These are phyloP conservation scores for Dipteronia dyeriana DNA, from an alignment of 345 rosid genomes.

Conservation along the genomic window DNA sequence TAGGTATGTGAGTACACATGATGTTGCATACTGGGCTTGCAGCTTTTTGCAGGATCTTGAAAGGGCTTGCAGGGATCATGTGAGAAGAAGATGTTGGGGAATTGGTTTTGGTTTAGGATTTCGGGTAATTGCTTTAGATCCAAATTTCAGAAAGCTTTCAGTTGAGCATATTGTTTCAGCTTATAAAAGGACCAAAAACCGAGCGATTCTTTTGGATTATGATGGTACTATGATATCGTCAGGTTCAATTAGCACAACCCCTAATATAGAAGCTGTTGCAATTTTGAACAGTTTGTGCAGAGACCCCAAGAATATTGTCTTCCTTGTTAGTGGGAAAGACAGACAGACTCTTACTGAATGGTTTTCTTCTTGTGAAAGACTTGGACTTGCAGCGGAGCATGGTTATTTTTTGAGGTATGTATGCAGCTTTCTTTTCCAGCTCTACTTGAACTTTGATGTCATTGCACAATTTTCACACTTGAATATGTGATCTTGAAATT, in stretches of 20 bases:
- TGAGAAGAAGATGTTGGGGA: conserved; percentile 89
- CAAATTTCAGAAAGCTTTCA: conserved; percentile 82
- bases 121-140: conserved; percentile 88
- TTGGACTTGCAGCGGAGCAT: conserved; percentile 90
- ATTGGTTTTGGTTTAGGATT: conserved; percentile 93
- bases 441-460: not conserved
- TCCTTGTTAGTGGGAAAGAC: conserved; percentile 84
- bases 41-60: conserved; percentile 96
- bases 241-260: conserved; percentile 57
- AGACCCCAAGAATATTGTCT: conserved; percentile 81
- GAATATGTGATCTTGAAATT: not conserved
- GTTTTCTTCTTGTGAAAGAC: conserved; percentile 72
- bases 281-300: conserved; percentile 67
- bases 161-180: conserved; percentile 87
- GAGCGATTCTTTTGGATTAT: conserved; percentile 89
- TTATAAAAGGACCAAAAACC: conserved; percentile 76
- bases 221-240: conserved; percentile 73
- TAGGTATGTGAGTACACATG: conserved; percentile 88
- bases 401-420: conserved; percentile 80
- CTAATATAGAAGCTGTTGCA: conserved; percentile 54
- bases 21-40: conserved; percentile 91
- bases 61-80: conserved; percentile 82
- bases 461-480: not conserved
- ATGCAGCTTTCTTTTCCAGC: not conserved
- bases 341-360: conserved; percentile 63